phyloP scores from a whole-genome alignment of 805 yeast species.

The Candida ponderosae region DNA sequence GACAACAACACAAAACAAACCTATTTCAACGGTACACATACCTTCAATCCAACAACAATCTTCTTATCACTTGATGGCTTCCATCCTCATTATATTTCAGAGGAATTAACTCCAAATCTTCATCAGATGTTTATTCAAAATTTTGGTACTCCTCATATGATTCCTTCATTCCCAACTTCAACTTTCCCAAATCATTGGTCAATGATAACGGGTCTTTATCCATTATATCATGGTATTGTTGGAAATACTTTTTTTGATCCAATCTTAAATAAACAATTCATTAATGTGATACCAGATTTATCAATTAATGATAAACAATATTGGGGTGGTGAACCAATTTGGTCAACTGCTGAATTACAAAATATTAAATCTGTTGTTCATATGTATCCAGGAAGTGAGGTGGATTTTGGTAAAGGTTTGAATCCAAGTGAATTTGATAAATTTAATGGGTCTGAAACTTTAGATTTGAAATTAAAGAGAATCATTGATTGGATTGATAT shows the following conservation, averaged over 20 bases:
- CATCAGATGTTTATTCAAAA: constrained; percentile 45
- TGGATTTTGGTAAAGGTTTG: constrained; percentile 36
- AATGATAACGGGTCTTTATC: constrained; percentile 76
- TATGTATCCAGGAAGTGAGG: constrained; percentile 97
- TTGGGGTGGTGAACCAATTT: constrained; percentile 91
- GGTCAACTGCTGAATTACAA: constrained; percentile 67
- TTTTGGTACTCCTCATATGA: constrained; percentile 74
- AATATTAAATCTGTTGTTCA: constrained; percentile 69
- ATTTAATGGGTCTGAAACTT: constrained; percentile 56
- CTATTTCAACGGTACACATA: constrained; percentile 16
- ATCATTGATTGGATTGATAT: constrained; percentile 64
- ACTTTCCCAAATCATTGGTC: constrained; percentile 94
- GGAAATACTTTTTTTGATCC: constrained; percentile 78
- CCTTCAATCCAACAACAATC: constrained; percentile 62
- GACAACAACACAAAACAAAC: not conserved
- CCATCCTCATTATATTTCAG: constrained; percentile 78
- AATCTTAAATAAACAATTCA: constrained; percentile 41
- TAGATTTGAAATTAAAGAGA: constrained; percentile 48
- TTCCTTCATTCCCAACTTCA: constrained; percentile 81
- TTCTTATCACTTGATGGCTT: constrained; percentile 81
- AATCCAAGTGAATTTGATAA: constrained; percentile 48
- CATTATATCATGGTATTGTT: constrained; percentile 80
- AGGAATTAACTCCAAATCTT: constrained; percentile 61
- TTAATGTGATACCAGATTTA: constrained; percentile 47
- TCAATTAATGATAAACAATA: constrained; percentile 49